phyloP scores from a whole-genome alignment of 306 rosid genomes.

The Cucumis hystrix region DNA sequence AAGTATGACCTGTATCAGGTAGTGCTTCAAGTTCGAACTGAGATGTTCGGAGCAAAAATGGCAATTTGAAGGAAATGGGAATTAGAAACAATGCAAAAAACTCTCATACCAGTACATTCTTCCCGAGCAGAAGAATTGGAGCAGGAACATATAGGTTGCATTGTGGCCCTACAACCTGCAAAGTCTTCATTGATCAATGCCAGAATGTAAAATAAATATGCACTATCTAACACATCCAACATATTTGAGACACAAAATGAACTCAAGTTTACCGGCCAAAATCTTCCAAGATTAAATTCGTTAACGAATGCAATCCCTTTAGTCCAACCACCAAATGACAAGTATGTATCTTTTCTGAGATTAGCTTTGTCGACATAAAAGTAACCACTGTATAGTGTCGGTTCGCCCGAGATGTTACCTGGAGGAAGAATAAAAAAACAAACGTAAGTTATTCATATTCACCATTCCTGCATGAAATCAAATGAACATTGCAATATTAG shows the following conservation, averaged over 20 bases:
- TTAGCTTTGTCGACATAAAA: conserved; percentile 43
- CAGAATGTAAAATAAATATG: neutral
- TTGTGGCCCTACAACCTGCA: conserved; percentile 73
- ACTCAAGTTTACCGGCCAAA: conserved; percentile 64
- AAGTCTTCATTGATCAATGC: conserved; percentile 5
- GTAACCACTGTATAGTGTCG: conserved; percentile 60
- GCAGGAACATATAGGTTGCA: conserved; percentile 92
- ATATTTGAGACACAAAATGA: neutral
- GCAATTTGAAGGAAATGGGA: neutral
- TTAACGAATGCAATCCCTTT: conserved; percentile 76
- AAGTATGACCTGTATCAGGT: conserved; percentile 41
- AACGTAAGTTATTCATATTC: neutral
- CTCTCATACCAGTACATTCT: conserved; percentile 56
- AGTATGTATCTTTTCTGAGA: conserved; percentile 51
- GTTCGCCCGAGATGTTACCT: conserved; percentile 48
- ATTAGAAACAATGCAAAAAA: neutral
- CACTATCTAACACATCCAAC: neutral
- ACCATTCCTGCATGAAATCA: neutral
- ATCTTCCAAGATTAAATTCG: conserved; percentile 77
- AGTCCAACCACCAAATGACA: conserved; percentile 68
- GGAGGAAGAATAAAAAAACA: conserved; percentile 12
- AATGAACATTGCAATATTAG: neutral
- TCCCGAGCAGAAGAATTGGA: conserved; percentile 56
- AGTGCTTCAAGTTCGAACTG: neutral
- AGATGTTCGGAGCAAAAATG: neutral